phyloP scores from a whole-genome alignment of 2,329 filamentous ascomycete species.

The Emergomyces africanus region DNA sequence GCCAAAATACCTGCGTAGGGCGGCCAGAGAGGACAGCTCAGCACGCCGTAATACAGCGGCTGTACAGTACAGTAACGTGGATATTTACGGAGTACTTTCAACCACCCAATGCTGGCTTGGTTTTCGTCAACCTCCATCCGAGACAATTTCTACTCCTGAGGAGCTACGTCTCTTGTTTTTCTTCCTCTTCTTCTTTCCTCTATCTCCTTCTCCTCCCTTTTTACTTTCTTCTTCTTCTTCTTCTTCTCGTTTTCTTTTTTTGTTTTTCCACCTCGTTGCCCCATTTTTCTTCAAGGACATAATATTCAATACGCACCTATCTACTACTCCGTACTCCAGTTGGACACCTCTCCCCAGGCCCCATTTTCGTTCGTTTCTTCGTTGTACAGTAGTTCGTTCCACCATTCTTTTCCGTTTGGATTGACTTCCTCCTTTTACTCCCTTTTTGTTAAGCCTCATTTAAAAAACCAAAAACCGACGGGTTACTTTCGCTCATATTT shows the following conservation, averaged over 20 bases:
- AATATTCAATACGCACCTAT: no score
- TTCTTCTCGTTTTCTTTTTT: background rate
- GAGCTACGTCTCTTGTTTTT: background rate
- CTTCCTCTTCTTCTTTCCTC: background rate
- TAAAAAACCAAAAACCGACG: background rate
- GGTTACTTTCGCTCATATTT: conserved; percentile 1
- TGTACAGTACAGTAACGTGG: background rate
- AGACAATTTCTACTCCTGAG: background rate
- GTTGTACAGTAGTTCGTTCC: background rate
- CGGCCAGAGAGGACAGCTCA: background rate
- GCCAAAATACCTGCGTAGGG: background rate
- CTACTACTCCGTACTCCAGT: no score
- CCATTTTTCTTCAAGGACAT: no score
- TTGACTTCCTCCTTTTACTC: background rate
- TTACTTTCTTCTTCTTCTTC: background rate
- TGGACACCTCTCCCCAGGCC: background rate
- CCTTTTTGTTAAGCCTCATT: background rate
- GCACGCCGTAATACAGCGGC: background rate
- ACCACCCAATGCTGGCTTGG: background rate
- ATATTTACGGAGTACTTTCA: no score
- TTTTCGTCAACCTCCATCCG: background rate
- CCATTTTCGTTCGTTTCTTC: conserved; percentile 1
- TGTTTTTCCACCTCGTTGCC: conserved; percentile 3
- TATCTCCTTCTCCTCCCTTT: background rate
- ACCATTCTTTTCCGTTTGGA: background rate